A percentile compares a stretch with the other conserved stretches of the same genome.
Evolutionary conservation across 805 yeast species (phyloP).

Genomic region (Kluyveromyces dobzhanskii): DNA sequence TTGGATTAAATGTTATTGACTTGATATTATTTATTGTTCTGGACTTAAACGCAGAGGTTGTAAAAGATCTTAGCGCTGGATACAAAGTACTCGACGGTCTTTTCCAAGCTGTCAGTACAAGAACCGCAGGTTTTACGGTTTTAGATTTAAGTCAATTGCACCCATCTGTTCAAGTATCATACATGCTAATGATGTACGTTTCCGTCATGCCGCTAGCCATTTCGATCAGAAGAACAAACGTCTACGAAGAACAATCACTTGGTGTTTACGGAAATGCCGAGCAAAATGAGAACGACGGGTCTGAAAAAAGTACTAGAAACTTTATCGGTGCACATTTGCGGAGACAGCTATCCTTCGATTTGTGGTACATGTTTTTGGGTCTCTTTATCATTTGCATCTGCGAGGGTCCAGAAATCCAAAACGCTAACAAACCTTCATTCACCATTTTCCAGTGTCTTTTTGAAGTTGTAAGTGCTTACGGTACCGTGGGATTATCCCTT

Average conservation of each 20-base stretch:
- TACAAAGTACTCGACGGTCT: conserved; percentile 72
- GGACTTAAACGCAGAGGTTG: conserved; percentile 49
- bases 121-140: conserved; percentile 88
- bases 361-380: conserved; percentile 89
- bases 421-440: conserved; percentile 40
- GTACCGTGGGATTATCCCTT: conserved; percentile 87
- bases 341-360: conserved; percentile 84
- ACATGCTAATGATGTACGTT: conserved; percentile 96
- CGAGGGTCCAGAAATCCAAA: conserved; percentile 57
- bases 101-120: conserved; percentile 83
- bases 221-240: conserved; percentile 92
- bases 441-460: conserved; percentile 67
- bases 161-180: conserved; percentile 89
- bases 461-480: conserved; percentile 91
- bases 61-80: conserved; percentile 54
- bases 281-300: conserved; percentile 18
- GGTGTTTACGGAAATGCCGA: conserved; percentile 64
- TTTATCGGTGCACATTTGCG: conserved; percentile 84
- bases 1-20: conserved; percentile 68
- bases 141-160: conserved; percentile 63
- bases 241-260: conserved; percentile 91
- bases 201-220: conserved; percentile 95
- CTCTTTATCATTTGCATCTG: conserved; percentile 79
- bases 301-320: conserved; percentile 35
- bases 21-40: conserved; percentile 70